Conservation (phyloP, 352 stramenopile genomes). For the Globisporangium orthogonon region DNA sequence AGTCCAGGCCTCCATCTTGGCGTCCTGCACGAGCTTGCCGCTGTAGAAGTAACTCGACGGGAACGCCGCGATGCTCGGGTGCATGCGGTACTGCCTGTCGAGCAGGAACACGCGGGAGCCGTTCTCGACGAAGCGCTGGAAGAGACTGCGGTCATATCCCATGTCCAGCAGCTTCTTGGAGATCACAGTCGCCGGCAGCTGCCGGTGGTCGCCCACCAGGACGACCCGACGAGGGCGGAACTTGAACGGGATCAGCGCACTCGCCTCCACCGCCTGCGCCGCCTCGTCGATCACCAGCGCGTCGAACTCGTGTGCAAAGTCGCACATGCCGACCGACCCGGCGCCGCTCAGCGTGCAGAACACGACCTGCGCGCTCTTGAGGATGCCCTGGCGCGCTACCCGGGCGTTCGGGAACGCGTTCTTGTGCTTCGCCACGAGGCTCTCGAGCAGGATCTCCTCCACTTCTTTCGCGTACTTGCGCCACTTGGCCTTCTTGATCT, state of each 20-base stretch:
- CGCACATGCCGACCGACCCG: slow-evolving; percentile 71
- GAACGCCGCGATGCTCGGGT: slow-evolving; percentile 94
- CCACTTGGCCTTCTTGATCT: slow-evolving; percentile 59
- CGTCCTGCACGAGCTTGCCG: slow-evolving; percentile 82
- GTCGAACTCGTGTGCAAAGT: slow-evolving; percentile 93
- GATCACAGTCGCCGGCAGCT: slow-evolving; percentile 97
- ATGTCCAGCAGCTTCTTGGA: slow-evolving; percentile 78
- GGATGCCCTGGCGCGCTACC: slow-evolving; percentile 52
- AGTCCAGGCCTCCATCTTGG: slow-evolving; percentile 75
- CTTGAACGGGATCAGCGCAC: slow-evolving; percentile 95
- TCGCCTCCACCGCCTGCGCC: slow-evolving; percentile 95
- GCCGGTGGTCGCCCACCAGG: slow-evolving; percentile 94
- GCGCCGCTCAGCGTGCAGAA: slow-evolving; percentile 84
- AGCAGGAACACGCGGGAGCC: slow-evolving; percentile 83
- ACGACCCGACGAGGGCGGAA: slow-evolving; percentile 79
- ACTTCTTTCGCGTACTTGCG: slow-evolving; percentile 69
- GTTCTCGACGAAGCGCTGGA: slow-evolving; percentile 93
- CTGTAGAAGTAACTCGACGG: slow-evolving; percentile 93
- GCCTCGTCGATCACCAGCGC: slow-evolving; percentile 97
- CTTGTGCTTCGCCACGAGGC: slow-evolving; percentile 53
- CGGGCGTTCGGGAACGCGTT: slow-evolving; percentile 47
- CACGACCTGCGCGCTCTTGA: slow-evolving; percentile 75
- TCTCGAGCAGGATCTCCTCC: slow-evolving; percentile 68
- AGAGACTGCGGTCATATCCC: slow-evolving; percentile 92
- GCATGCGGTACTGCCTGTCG: slow-evolving; percentile 97